phyloP scores from a whole-genome alignment of 495 filamentous ascomycete species.

The Xylaria curta region DNA sequence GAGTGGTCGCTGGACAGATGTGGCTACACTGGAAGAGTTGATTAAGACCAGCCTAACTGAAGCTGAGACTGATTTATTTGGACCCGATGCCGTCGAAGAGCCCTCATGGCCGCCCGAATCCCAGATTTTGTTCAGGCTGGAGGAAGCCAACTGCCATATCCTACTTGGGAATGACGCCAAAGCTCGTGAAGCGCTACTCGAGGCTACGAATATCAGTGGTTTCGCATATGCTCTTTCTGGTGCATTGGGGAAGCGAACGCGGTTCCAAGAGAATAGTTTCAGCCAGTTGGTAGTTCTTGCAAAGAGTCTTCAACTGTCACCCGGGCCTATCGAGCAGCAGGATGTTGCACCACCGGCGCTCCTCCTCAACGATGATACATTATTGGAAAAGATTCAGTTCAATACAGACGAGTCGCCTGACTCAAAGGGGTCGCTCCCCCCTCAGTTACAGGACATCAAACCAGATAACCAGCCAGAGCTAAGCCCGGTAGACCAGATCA shows the following conservation, averaged over 20 bases:
- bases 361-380: constrained; percentile 87
- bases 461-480: constrained; percentile 84
- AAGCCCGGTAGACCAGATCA: constrained; percentile 79
- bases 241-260: constrained; percentile 86
- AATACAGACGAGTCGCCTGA: constrained; percentile 54
- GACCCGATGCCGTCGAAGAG: constrained; percentile 43
- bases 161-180: constrained; percentile 81
- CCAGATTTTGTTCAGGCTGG: constrained; percentile 72
- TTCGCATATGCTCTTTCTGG: constrained; percentile 89
- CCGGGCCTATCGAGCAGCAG: neutral
- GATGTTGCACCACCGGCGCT: constrained; percentile 65
- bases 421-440: constrained; percentile 59
- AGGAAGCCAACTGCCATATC: constrained; percentile 83
- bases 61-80: constrained; percentile 32
- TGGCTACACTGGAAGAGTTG: constrained; percentile 53
- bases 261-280: constrained; percentile 86
- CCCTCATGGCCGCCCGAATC: constrained; percentile 46
- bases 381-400: constrained; percentile 87
- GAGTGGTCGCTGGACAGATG: constrained; percentile 54
- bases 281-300: constrained; percentile 94
- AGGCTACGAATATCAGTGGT: constrained; percentile 65
- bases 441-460: constrained; percentile 64
- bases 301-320: constrained; percentile 60
- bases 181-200: constrained; percentile 71
- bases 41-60: constrained; percentile 49